These are phyloP conservation scores for Cutaneotrichosporon curvatum DNA, from an alignment of 1,284 basidiomycete species.

Conservation along the genomic window DNA sequence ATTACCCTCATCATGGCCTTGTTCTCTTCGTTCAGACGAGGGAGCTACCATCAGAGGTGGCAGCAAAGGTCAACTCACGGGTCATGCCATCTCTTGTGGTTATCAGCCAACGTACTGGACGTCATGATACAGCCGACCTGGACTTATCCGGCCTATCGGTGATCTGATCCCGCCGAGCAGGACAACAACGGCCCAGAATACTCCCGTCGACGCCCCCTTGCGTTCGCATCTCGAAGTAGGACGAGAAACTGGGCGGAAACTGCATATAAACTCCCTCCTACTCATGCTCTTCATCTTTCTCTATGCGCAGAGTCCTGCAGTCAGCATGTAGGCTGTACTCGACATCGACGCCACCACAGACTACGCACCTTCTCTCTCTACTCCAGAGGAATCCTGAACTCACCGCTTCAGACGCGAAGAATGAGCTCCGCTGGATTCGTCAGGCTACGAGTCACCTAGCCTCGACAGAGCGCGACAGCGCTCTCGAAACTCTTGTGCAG, in stretches of 20 bases:
- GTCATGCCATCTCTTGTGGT: constrained; percentile 12
- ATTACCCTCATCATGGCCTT: too few species aligned
- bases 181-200: too few species aligned
- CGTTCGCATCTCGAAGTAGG: too few species aligned
- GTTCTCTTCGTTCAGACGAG: neutral
- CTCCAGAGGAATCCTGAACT: constrained; percentile 35
- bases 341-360: too few species aligned
- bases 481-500: constrained; percentile 25
- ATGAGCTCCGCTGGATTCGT: constrained; percentile 41
- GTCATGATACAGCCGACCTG: too few species aligned
- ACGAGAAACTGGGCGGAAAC: too few species aligned
- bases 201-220: too few species aligned
- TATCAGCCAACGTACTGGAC: neutral
- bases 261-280: too few species aligned
- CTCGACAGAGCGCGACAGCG: neutral
- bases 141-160: neutral
- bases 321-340: constrained; percentile 3
- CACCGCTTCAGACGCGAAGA: constrained; percentile 23
- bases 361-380: constrained; percentile 1
- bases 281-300: neutral
- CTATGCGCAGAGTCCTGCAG: neutral
- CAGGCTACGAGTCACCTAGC: constrained; percentile 1
- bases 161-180: too few species aligned
- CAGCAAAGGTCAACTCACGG: constrained; percentile 3
- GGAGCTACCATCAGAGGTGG: neutral